These are phyloP conservation scores for Moesziomyces parantarcticus DNA, from an alignment of 1,284 basidiomycete species.

Conservation along the genomic window DNA sequence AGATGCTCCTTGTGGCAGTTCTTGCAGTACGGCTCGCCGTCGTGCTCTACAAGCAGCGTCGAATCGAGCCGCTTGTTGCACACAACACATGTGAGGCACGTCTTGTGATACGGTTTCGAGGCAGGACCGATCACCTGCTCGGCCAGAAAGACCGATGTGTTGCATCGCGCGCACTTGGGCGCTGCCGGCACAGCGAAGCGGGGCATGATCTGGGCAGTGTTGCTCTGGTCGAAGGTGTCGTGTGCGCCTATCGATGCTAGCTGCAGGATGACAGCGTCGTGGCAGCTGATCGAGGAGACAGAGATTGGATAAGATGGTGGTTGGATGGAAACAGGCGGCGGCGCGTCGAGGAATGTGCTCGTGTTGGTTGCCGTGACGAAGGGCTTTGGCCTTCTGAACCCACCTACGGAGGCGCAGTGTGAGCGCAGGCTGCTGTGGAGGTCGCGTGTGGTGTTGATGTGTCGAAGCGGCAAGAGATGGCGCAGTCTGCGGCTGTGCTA, in stretches of 20 bases:
- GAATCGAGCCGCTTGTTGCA: slow-evolving; percentile 66
- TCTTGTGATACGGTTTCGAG: slow-evolving; percentile 64
- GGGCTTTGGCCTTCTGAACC: too few species aligned
- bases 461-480: background rate
- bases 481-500: background rate
- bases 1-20: slow-evolving; percentile 65
- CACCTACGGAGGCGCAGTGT: too few species aligned
- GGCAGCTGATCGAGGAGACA: background rate
- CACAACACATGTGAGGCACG: slow-evolving; percentile 63
- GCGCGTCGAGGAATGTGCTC: too few species aligned
- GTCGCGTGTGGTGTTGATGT: background rate
- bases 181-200: slow-evolving; percentile 54
- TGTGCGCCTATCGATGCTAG: background rate
- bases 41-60: slow-evolving; percentile 65
- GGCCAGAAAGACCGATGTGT: slow-evolving; percentile 62
- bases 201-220: slow-evolving; percentile 29
- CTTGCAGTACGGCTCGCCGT: slow-evolving; percentile 65
- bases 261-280: background rate
- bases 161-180: slow-evolving; percentile 65
- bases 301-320: too few species aligned
- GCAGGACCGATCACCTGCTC: slow-evolving; percentile 66
- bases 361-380: too few species aligned
- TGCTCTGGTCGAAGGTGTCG: background rate
- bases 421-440: background rate
- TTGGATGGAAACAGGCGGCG: too few species aligned